Conservation (phyloP, 345 rosid genomes). For the Populus ilicifolia region DNA sequence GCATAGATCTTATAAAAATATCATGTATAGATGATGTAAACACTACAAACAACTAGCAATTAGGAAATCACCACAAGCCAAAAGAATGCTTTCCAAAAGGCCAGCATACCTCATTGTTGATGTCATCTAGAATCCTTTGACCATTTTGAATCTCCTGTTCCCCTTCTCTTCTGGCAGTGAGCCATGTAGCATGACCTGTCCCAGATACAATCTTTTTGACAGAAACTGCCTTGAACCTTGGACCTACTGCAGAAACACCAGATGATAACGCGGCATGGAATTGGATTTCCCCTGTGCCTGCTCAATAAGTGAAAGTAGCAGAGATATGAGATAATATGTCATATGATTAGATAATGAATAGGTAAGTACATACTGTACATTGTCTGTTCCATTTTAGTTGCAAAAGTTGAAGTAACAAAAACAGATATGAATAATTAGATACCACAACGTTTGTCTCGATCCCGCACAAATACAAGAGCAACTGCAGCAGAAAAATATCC, state of each 20-base stretch:
- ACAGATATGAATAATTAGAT: constrained; percentile 14
- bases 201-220: constrained; percentile 25
- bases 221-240: constrained; percentile 57
- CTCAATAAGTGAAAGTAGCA: constrained; percentile 19
- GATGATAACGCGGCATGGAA: constrained; percentile 57
- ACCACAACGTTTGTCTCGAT: constrained; percentile 56
- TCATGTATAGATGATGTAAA: neutral
- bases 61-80: neutral
- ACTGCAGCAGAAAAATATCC: constrained; percentile 29
- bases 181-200: constrained; percentile 34
- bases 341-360: neutral
- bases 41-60: neutral
- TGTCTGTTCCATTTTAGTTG: neutral
- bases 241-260: constrained; percentile 62
- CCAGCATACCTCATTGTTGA: constrained; percentile 47
- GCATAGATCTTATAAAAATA: neutral
- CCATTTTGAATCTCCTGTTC: constrained; percentile 60
- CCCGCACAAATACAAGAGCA: constrained; percentile 71
- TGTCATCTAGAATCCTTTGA: constrained; percentile 47
- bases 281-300: constrained; percentile 58
- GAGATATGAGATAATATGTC: neutral
- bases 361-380: neutral
- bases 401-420: neutral
- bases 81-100: neutral
- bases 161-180: constrained; percentile 72